Percentiles rank a stretch among this genome's conserved stretches.
phyloP scores from a whole-genome alignment of 2,329 filamentous ascomycete species.

The Hymenotorrendiella dingleyae region DNA sequence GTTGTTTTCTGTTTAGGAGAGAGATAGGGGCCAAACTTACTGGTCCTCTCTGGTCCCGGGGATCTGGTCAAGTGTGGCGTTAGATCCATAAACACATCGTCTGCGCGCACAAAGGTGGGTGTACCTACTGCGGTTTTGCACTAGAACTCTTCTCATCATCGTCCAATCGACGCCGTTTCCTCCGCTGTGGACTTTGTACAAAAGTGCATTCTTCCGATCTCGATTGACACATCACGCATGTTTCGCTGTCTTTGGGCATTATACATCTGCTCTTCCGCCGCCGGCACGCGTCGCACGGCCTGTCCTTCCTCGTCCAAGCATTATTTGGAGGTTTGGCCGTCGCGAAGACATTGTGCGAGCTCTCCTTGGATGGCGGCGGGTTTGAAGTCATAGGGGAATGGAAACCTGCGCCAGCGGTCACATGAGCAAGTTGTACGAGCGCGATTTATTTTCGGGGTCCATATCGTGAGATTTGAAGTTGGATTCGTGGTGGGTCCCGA shows the following conservation, averaged over 20 bases:
- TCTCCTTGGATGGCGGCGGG: constrained; percentile 5
- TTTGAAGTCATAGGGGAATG: constrained; percentile 14
- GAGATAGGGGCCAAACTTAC: constrained; percentile 1
- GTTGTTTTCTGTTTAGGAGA: not conserved
- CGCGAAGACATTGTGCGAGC: constrained; percentile 4
- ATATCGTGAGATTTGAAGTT: constrained; percentile 7
- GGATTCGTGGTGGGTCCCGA: not conserved
- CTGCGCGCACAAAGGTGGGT: not conserved
- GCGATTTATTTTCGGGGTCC: not conserved
- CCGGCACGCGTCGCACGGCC: constrained; percentile 53
- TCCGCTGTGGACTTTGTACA: constrained; percentile 64
- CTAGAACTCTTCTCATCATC: constrained; percentile 34
- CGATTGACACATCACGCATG: constrained; percentile 70
- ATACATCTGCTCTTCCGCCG: constrained; percentile 50
- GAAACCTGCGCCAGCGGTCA: not conserved
- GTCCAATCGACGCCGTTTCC: constrained; percentile 70
- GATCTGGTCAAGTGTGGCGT: constrained; percentile 14
- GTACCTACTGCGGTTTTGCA: constrained; percentile 19
- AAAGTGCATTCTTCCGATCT: constrained; percentile 73
- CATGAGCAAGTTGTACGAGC: not conserved
- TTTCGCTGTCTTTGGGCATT: constrained; percentile 63
- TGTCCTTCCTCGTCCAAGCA: constrained; percentile 50
- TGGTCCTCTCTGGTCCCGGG: constrained; percentile 16
- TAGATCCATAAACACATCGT: not conserved
- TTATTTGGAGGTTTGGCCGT: constrained; percentile 12